These are phyloP conservation scores for Eucalyptus cloeziana DNA, from an alignment of 345 rosid genomes.

Conservation along the genomic window DNA sequence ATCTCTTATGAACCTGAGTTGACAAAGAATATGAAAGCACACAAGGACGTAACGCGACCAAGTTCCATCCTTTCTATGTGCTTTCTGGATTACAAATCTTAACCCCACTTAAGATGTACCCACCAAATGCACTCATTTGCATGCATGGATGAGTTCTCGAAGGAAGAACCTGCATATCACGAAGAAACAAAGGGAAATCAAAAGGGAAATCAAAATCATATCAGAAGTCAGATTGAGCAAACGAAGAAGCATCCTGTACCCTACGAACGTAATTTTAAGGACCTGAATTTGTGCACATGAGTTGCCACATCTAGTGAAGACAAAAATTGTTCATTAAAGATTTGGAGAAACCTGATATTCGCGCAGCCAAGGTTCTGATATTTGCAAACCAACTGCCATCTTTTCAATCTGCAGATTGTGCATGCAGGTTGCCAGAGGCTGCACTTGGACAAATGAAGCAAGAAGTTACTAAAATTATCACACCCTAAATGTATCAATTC, in stretches of 20 bases:
- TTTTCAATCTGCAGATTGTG: conserved; percentile 67
- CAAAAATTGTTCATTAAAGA: not conserved
- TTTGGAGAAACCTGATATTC: conserved; percentile 66
- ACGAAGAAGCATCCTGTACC: not conserved
- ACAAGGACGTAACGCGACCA: not conserved
- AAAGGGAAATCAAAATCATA: not conserved
- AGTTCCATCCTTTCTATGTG: not conserved
- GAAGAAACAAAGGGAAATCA: not conserved
- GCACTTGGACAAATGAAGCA: not conserved
- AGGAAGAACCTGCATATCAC: conserved; percentile 55
- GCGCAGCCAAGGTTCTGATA: conserved; percentile 95
- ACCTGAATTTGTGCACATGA: not conserved
- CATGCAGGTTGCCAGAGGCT: conserved; percentile 91
- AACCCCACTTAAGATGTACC: conserved; percentile 79
- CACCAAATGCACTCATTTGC: conserved; percentile 88
- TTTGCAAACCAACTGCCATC: conserved; percentile 77
- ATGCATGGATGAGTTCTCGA: conserved; percentile 89
- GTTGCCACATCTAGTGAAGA: not conserved
- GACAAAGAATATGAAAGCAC: not conserved
- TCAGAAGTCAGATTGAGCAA: not conserved
- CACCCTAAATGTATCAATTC: not conserved
- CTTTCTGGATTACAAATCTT: conserved; percentile 15
- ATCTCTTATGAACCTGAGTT: not conserved
- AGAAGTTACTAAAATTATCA: not conserved
- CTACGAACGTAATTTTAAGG: not conserved